phyloP scores from a whole-genome alignment of 176 grass and related monocot species.

The Aegilops tauschii region DNA sequence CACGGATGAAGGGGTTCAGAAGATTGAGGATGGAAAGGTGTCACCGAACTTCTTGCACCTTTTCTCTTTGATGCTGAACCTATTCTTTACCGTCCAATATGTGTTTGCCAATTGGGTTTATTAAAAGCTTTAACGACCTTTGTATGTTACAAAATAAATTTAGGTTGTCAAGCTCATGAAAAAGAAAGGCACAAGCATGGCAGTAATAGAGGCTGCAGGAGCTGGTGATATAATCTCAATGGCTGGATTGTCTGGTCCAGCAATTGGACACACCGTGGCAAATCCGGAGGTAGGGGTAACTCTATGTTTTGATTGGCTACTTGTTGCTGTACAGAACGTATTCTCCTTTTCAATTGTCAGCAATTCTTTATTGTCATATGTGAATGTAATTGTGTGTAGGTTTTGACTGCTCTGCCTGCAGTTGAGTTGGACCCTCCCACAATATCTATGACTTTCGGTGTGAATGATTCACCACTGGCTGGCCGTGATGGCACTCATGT shows the following conservation, averaged over 20 bases:
- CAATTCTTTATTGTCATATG: background rate
- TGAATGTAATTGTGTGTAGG: constrained; percentile 47
- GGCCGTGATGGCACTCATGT: constrained; percentile 94
- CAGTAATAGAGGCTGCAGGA: constrained; percentile 73
- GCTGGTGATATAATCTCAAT: constrained; percentile 98
- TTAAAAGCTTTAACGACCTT: constrained; percentile 15
- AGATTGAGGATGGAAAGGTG: constrained; percentile 98
- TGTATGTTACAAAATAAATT: constrained; percentile 28
- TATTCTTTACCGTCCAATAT: constrained; percentile 13
- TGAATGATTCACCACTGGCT: constrained; percentile 92
- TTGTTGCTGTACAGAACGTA: background rate
- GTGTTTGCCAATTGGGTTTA: constrained; percentile 18
- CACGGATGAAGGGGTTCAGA: constrained; percentile 73
- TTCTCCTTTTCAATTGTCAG: constrained; percentile 22
- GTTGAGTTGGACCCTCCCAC: constrained; percentile 96
- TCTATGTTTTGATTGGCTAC: constrained; percentile 19
- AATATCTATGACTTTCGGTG: constrained; percentile 99
- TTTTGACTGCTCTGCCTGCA: constrained; percentile 86
- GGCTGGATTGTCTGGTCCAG: constrained; percentile 87
- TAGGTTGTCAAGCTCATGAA: constrained; percentile 99
- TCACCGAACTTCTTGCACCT: constrained; percentile 1
- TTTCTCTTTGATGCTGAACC: background rate
- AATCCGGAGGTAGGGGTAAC: constrained; percentile 67
- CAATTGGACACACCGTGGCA: constrained; percentile 96
- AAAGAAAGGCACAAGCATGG: constrained; percentile 92